Base-by-base conservation (phyloP, 2,329 filamentous ascomycete species). In the Emergomyces orientalis region DNA sequence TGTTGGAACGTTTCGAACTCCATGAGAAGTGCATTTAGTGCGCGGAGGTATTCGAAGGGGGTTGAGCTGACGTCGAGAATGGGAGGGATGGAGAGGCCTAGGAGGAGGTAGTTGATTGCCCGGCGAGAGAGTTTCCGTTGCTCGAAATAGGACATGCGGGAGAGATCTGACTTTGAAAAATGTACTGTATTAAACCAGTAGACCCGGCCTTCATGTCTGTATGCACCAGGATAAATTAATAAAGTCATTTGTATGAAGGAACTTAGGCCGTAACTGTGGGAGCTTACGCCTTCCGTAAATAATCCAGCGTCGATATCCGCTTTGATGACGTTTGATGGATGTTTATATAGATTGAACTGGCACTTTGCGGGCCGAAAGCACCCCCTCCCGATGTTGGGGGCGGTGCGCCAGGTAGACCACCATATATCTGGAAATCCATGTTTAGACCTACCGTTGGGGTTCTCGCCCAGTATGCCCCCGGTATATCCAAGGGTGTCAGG, bases 121-220 rank as follows among this genome's bases (percentile, higher is more conserved):
- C 94, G 90, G 63, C 92, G 88, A 65, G 90, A 88, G 58, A 97
- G 85, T 72, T 93, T 94, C 67, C 89, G 86, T 3, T 86, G 80
- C 64, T 95, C 89, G 72, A 95, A 93, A 72, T 91, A 96, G 55
- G 93, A 87, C 79, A 97, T 88, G 71, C 88, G 87, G 60, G 84
- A 80, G 41, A 97, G 82, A 74, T 96, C 91, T 37, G 84, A 76
- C 70, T 90, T 89, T 67, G 91, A 90, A 76, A 96, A 96, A 71
- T 96, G 88, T 65, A 96, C 85, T 0, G 94, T 97, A 77, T 97
- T 97, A 81, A 97, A 97, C 92, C 94, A 97, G 79, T 96, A 97
- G 51, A 96, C 87, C 63, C 91, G 87, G 65, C 93, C 92, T 77
- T 97, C 91, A 73, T 99, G 92, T 34, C 91, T 96, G 73, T 60